phyloP scores from a whole-genome alignment of 179 eudicot species.

The Beta corolliflora region DNA sequence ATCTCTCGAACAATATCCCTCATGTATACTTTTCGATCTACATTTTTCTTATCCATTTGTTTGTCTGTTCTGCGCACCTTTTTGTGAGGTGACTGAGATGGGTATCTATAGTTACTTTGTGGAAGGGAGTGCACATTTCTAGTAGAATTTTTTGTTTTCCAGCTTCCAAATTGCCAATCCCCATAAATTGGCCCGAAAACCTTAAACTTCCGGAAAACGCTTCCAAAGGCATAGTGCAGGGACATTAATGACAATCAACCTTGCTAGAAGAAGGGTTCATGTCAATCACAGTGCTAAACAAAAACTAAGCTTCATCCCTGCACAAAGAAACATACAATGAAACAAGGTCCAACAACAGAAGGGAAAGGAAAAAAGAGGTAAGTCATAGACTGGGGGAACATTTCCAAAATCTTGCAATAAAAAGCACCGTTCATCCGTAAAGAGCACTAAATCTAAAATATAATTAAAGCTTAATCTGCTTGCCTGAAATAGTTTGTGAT shows the following conservation, averaged over 20 bases:
- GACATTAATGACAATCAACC: conserved; percentile 42
- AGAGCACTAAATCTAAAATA: not conserved
- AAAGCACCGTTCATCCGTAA: not conserved
- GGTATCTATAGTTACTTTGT: conserved; percentile 23
- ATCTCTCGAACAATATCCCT: conserved; percentile 48
- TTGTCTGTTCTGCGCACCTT: conserved; percentile 29
- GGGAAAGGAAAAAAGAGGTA: not conserved
- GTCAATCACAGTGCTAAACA: conserved; percentile 1
- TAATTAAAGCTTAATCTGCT: not conserved
- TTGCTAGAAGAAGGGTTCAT: conserved; percentile 7
- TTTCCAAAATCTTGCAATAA: not conserved
- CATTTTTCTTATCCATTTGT: conserved; percentile 31
- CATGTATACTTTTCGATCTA: conserved; percentile 47
- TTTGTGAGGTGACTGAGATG: conserved; percentile 23
- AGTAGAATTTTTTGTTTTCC: conserved; percentile 22
- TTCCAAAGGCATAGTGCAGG: conserved; percentile 21
- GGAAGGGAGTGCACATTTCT: conserved; percentile 30
- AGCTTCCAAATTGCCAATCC: not conserved
- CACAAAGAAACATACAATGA: not conserved
- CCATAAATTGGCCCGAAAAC: not conserved
- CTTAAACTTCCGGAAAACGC: conserved; percentile 19
- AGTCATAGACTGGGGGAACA: too few species aligned
- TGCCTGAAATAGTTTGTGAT: not conserved
- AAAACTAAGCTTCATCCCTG: not conserved
- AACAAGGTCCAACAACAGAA: not conserved